Base-by-base conservation (phyloP, 495 filamentous ascomycete species). In the Penicillium coprophilum region DNA sequence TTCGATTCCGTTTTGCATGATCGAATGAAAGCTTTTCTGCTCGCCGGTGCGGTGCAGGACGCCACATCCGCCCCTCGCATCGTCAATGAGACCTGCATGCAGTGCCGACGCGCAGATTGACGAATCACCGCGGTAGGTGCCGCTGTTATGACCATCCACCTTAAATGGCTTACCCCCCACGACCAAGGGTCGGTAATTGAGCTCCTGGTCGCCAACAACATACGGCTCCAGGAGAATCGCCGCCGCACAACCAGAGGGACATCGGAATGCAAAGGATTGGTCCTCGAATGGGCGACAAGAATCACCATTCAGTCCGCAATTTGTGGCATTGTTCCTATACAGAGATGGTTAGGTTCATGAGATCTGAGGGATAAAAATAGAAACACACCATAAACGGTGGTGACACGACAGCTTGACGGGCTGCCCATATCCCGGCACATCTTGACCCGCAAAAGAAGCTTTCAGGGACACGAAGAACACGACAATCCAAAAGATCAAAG, bases 31-130 rank as follows among this genome's bases (percentile, higher is more conserved):
- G 39, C 79, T 63, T 50, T 75, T 71, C 39, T 82, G 77, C 51
- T 82, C 71, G 24, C 90, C 90, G 4, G 81, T 71, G 28, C 88
- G 77, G 23, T 76, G 77, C 15, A 89, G 74, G n/a, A 88, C 79
- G 9, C 85, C 90, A 64, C 90, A 92, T 4, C 90, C 90, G 38
- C 90, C 90, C 4, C 75, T 76, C 0, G 72, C 65, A 65, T 88
- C 73, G 31, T 78, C 78, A 41, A 90, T 78, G 32, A 91, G 44
- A 7, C 89, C 89, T 9, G 88, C 82, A 71, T 93, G 89, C 27
- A 93, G 79, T 15, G 88, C 89, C 7, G 88, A 74, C 12, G 80
- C 80, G 64, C 89, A 93, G 57, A 92, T 85, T 53, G 86, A 87
- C 2, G 89, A 92, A 62, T 93, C 90, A 6, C 87, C 85, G 13